Conservation (phyloP, 257 asterid species). For the Asclepias syriaca region DNA sequence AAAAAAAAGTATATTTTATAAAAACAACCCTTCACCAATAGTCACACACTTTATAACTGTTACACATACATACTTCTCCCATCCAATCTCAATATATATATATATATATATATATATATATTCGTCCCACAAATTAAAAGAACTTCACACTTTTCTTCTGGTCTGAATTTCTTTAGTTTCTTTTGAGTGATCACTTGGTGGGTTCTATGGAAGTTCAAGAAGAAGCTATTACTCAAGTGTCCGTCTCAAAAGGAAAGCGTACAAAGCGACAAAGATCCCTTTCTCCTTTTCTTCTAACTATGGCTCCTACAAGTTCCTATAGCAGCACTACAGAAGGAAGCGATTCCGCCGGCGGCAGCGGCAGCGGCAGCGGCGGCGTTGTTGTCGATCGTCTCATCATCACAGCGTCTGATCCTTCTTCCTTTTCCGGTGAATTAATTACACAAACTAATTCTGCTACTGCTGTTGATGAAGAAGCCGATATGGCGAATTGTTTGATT, state of each 20-base stretch:
- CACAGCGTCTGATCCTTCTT: constrained; percentile 27
- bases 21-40: constrained; percentile 19
- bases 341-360: not conserved
- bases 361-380: not conserved
- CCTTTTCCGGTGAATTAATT: constrained; percentile 22
- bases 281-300: constrained; percentile 47
- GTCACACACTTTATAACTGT: constrained; percentile 3
- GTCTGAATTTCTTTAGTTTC: not conserved
- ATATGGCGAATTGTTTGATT: constrained; percentile 43
- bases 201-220: constrained; percentile 40
- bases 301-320: constrained; percentile 39
- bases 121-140: not conserved
- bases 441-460: constrained; percentile 1
- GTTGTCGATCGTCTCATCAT: constrained; percentile 16
- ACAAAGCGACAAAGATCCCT: constrained; percentile 56
- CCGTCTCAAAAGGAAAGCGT: constrained; percentile 54
- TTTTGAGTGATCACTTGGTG: not conserved
- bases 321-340: constrained; percentile 25
- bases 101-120: constrained; percentile 11
- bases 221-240: constrained; percentile 8
- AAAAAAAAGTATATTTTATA: no score
- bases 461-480: constrained; percentile 31
- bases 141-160: constrained; percentile 8
- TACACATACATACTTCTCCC: not conserved
- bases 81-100: no score